Base-by-base conservation (phyloP, 768 basidiomycete species). In the Pulveroboletus sp. region DNA sequence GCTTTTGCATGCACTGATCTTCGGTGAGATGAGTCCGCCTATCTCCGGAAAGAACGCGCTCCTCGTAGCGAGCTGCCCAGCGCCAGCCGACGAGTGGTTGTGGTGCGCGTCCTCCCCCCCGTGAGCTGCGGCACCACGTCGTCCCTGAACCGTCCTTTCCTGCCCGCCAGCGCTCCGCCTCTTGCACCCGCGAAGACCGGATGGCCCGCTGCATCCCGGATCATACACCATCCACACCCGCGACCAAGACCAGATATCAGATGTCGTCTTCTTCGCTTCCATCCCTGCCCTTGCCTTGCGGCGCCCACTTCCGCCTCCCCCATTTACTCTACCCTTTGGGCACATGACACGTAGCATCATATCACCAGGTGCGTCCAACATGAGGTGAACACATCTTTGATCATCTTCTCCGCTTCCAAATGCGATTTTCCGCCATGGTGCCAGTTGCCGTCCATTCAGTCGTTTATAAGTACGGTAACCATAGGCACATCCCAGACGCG, bases 111-210 rank as follows among this genome's bases (percentile, higher is more conserved):
- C 21, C 21, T 21, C 21, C 3, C 21, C 21, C 21, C 21, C 21
- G 21, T 21, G 2, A 21, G 21, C 21, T 3, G 21, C 21, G 11
- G 12, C 12, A 46, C 48, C 61, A 58, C 27, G 6, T 28, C 8
- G 27, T 28, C 27, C 39, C 53, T 45, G 45, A 47, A 57, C 55
- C 57, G 67, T 10, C 27, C 58, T 67, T 66, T 63, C 50, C 24
- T 41, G 6, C 53, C 39, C 47, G n/a, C 26, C 18, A 24, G 49
- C 45, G 58, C 62, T 58, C 55, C 46, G 47, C 55, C 49, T 27
- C 21, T 62, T 69, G 21, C 66, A 68, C 68, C 69, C 66, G 65
- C 65, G 46, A 60, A 60, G 55, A 41, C 61, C 66, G 66, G 63
- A 51, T 57, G 46, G 51, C 37, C 61, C 57, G 62, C 56, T 52